These are phyloP conservation scores for Bacterosira constricta DNA, from an alignment of 108 stramenopile species.

Conservation along the genomic window DNA sequence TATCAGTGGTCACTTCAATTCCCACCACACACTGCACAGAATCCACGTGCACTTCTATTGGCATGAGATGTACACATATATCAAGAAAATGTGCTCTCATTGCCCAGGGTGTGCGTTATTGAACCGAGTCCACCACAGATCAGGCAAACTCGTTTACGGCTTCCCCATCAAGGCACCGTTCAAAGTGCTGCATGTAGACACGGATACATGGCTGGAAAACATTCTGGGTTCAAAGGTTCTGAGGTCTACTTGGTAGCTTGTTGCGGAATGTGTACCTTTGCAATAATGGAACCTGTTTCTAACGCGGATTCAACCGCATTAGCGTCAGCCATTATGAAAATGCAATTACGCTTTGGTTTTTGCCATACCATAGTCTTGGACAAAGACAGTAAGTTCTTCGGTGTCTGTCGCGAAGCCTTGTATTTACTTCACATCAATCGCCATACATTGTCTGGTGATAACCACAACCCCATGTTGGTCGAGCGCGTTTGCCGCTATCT, in stretches of 20 bases:
- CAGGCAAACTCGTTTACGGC: neutral
- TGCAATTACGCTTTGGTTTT: neutral
- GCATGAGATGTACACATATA: neutral
- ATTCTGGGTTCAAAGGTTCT: neutral
- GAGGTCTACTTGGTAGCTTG: neutral
- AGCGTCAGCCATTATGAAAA: neutral
- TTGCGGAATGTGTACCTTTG: conserved; percentile 2
- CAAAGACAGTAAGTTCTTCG: neutral
- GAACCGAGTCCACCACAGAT: neutral
- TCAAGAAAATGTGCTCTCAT: neutral
- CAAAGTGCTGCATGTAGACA: neutral
- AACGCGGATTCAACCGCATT: neutral
- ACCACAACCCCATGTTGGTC: conserved; percentile 17
- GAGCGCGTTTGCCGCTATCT: conserved; percentile 22
- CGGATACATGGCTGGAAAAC: neutral
- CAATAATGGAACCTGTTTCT: neutral
- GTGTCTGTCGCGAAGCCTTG: neutral
- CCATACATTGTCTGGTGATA: neutral
- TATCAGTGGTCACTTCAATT: neutral
- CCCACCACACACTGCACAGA: neutral
- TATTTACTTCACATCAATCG: neutral
- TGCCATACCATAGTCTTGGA: neutral
- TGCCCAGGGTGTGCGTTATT: neutral
- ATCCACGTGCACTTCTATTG: neutral
- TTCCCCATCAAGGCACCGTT: neutral